These are phyloP conservation scores for Nemania abortiva DNA, from an alignment of 2,329 filamentous ascomycete genomes.

Conservation along the genomic window DNA sequence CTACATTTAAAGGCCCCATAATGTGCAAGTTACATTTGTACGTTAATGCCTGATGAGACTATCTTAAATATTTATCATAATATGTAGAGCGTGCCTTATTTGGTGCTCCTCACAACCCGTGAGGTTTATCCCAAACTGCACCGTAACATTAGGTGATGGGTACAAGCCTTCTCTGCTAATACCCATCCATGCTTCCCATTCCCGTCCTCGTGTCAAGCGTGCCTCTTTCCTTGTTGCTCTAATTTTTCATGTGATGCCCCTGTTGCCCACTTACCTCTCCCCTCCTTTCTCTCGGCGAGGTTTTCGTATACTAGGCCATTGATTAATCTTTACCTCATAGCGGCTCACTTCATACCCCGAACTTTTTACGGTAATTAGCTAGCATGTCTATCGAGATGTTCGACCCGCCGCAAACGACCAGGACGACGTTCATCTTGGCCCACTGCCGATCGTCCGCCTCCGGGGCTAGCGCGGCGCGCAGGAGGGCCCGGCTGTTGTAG, in stretches of 20 bases:
- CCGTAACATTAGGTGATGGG: not conserved
- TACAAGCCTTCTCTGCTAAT: not conserved
- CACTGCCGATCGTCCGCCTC: slow-evolving; percentile 68
- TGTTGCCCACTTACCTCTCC: not conserved
- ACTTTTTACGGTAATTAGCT: slow-evolving; percentile 66
- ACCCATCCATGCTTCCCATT: not conserved
- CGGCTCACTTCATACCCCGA: slow-evolving; percentile 48
- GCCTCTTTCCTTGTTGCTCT: not conserved
- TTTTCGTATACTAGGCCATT: not conserved
- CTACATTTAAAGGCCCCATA: too few species aligned
- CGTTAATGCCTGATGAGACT: too few species aligned
- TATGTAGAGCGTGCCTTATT: too few species aligned
- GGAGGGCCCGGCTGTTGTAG: slow-evolving; percentile 67
- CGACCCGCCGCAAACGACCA: slow-evolving; percentile 86
- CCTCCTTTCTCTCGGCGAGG: not conserved
- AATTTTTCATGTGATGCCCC: not conserved
- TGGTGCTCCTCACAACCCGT: not conserved
- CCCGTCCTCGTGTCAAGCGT: not conserved
- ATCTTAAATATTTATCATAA: too few species aligned
- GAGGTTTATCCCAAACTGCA: not conserved
- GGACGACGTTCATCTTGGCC: slow-evolving; percentile 77
- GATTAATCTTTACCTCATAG: not conserved
- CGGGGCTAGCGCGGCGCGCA: slow-evolving; percentile 71
- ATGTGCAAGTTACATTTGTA: too few species aligned
- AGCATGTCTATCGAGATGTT: slow-evolving; percentile 74